Conservation (phyloP, 2,329 filamentous ascomycete genomes). For the Stagonosporopsis rhizophila region DNA sequence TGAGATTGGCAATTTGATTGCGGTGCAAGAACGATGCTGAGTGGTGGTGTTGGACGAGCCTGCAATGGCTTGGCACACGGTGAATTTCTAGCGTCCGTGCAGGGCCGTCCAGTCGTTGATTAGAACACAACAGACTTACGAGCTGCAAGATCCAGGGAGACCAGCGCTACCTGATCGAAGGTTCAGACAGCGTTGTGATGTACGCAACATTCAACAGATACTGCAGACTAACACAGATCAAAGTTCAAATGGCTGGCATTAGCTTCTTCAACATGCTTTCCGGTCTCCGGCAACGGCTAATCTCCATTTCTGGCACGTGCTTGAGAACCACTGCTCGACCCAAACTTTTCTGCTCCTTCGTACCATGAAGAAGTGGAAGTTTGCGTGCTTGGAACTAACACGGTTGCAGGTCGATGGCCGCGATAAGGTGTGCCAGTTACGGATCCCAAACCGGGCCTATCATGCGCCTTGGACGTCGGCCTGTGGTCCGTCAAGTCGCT, state of each 20-base stretch:
- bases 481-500: background rate
- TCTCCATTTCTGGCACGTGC: background rate
- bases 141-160: constrained; percentile 11
- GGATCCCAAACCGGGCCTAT: background rate
- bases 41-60: background rate
- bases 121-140: background rate
- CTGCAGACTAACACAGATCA: constrained; percentile 4
- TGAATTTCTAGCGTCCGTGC: constrained; percentile 9
- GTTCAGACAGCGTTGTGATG: constrained; percentile 10
- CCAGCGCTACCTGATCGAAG: constrained; percentile 6
- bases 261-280: constrained; percentile 9
- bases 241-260: constrained; percentile 12
- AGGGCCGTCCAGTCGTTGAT: background rate
- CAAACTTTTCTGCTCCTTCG: background rate
- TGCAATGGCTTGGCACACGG: constrained; percentile 4
- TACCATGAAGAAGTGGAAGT: background rate
- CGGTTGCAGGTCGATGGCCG: constrained; percentile 2
- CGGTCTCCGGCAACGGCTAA: constrained; percentile 3
- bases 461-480: background rate
- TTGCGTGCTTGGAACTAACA: background rate
- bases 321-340: background rate
- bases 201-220: constrained; percentile 16
- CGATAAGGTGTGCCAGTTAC: constrained; percentile 1
- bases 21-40: constrained; percentile 8
- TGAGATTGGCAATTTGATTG: constrained; percentile 6